Conservation (phyloP, 805 yeast genomes). For the Yamadazyma takamatsuzukensis region DNA sequence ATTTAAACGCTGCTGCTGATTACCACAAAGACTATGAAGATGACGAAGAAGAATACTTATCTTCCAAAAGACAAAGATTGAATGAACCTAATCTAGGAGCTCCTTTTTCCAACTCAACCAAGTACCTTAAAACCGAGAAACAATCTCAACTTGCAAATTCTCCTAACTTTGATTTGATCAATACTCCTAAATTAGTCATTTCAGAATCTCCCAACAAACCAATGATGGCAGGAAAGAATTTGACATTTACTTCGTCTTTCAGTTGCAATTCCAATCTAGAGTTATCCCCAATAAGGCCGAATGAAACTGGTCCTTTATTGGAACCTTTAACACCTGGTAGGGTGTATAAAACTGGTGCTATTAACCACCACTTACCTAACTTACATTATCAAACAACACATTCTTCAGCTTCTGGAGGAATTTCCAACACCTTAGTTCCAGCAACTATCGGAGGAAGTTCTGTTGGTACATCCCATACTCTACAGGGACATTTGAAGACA, state of each 20-base stretch:
- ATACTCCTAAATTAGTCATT: conserved; percentile 21
- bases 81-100: no score
- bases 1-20: conserved; percentile 13
- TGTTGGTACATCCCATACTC: no score
- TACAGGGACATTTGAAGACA: conserved; percentile 21
- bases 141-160: not conserved
- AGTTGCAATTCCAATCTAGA: conserved; percentile 65
- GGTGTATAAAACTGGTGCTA: conserved; percentile 13
- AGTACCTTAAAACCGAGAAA: conserved; percentile 1
- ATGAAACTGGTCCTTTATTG: conserved; percentile 61
- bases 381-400: conserved; percentile 8
- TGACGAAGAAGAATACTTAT: conserved; percentile 5
- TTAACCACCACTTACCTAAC: conserved; percentile 12
- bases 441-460: no score
- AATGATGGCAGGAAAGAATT: conserved; percentile 35
- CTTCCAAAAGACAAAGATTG: not conserved
- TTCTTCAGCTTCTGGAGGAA: no score
- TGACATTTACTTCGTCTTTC: conserved; percentile 61
- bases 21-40: conserved; percentile 17
- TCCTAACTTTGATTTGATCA: conserved; percentile 6
- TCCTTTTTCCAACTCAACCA: conserved; percentile 9
- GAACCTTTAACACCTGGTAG: conserved; percentile 60
- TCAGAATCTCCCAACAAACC: conserved; percentile 40
- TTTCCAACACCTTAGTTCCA: no score
- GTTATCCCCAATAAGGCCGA: conserved; percentile 53